Percentiles rank a stretch among this genome's conserved stretches.
These are phyloP conservation scores for Vigna reflexopilosa DNA, from an alignment of 306 rosid species.

Conservation along the genomic window DNA sequence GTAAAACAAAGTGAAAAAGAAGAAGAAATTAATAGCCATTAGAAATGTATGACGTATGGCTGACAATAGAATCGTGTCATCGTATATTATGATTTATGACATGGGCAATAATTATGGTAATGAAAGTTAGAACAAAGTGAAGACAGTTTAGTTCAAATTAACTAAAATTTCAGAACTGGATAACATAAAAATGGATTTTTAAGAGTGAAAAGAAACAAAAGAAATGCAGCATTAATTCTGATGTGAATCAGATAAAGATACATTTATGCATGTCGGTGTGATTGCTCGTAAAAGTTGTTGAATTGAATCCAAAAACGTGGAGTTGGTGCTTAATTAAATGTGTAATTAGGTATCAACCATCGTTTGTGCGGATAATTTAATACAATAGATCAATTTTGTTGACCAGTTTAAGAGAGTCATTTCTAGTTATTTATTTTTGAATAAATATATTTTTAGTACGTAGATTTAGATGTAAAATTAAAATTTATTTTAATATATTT, in stretches of 20 bases:
- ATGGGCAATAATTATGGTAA: not conserved
- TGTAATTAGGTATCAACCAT: not conserved
- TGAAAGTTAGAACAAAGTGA: not conserved
- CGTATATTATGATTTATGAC: not conserved
- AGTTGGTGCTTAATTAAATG: not conserved
- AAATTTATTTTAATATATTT: too few relatives aligned
- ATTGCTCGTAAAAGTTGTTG: conserved; percentile 21
- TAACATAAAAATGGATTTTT: not conserved
- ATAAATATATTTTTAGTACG: too few relatives aligned
- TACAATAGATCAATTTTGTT: too few relatives aligned
- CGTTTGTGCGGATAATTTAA: not conserved
- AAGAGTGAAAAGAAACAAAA: not conserved
- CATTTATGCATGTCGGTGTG: conserved; percentile 20
- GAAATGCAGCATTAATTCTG: not conserved
- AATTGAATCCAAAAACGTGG: conserved; percentile 15
- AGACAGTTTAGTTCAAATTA: not conserved
- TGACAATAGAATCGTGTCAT: conserved; percentile 36
- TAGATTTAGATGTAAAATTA: too few relatives aligned
- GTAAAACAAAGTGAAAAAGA: not conserved
- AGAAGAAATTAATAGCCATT: not conserved
- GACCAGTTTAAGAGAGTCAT: too few relatives aligned
- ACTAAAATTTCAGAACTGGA: conserved; percentile 1
- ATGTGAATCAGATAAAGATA: not conserved
- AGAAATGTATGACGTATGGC: conserved; percentile 37
- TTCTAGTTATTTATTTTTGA: too few relatives aligned